phyloP scores from a whole-genome alignment of 441 rosid species.

The Erodium texanum region DNA sequence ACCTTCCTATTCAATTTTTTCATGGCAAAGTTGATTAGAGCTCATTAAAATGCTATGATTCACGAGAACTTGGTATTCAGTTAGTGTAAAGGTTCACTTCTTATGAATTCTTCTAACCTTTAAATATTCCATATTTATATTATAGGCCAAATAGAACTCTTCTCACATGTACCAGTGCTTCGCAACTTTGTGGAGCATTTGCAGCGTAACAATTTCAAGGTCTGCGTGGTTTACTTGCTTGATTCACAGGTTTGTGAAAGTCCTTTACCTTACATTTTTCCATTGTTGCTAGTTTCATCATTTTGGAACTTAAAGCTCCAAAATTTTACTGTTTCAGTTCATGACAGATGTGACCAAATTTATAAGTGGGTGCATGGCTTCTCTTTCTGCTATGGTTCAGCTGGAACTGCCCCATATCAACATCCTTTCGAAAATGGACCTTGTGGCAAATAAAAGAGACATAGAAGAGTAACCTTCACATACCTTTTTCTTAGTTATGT shows the following conservation, averaged over 20 bases:
- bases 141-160: conserved; percentile 85
- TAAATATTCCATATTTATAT: conserved; percentile 16
- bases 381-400: conserved; percentile 91
- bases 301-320: conserved; percentile 2
- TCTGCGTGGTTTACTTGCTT: conserved; percentile 71
- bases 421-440: conserved; percentile 88
- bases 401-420: conserved; percentile 87
- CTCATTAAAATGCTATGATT: background rate
- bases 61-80: background rate
- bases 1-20: background rate
- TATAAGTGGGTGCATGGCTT: conserved; percentile 92
- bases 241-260: conserved; percentile 74
- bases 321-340: conserved; percentile 42
- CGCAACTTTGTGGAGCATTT: conserved; percentile 79
- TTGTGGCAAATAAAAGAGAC: conserved; percentile 58
- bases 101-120: background rate
- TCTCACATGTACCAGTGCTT: conserved; percentile 86
- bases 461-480: conserved; percentile 45
- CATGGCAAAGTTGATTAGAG: background rate
- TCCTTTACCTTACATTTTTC: conserved; percentile 10
- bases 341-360: conserved; percentile 82
- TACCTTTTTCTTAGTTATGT: background rate
- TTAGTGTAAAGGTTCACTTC: background rate
- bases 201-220: conserved; percentile 62
- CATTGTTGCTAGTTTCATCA: conserved; percentile 4